phyloP scores from a whole-genome alignment of 345 rosid genomes.

The Eucalyptus erythrocorys region DNA sequence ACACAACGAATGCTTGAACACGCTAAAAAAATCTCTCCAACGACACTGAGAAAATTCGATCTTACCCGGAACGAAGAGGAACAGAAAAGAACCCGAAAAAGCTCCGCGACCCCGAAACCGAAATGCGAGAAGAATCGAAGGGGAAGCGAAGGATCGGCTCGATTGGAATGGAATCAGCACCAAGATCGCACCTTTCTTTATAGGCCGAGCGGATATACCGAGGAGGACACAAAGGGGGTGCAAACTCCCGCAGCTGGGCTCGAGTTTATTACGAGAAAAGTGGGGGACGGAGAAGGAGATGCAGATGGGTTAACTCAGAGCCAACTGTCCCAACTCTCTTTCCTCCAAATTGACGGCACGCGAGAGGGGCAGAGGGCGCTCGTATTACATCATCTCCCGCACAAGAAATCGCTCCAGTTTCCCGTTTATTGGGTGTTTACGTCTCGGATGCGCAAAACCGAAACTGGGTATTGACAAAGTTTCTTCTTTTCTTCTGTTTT shows the following conservation, averaged over 20 bases:
- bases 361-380: background rate
- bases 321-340: background rate
- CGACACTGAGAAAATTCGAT: background rate
- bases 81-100: background rate
- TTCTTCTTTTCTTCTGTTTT: background rate
- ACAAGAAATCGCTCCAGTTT: slow-evolving; percentile 1
- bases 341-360: background rate
- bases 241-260: background rate
- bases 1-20: background rate
- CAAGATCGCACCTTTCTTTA: background rate
- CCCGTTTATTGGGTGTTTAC: background rate
- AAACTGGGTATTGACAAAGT: background rate
- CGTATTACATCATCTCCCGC: background rate
- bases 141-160: background rate
- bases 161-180: background rate
- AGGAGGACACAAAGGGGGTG: background rate
- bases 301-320: background rate
- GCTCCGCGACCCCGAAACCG: slow-evolving; percentile 7
- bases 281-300: slow-evolving; percentile 31
- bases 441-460: background rate
- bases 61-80: background rate
- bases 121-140: background rate
- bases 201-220: slow-evolving; percentile 23
- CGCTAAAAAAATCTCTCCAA: background rate
- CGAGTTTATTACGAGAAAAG: slow-evolving; percentile 2